Evolutionary conservation across 208 protist genomes (phyloP).

Genomic region (Angomonas ambiguus): DNA sequence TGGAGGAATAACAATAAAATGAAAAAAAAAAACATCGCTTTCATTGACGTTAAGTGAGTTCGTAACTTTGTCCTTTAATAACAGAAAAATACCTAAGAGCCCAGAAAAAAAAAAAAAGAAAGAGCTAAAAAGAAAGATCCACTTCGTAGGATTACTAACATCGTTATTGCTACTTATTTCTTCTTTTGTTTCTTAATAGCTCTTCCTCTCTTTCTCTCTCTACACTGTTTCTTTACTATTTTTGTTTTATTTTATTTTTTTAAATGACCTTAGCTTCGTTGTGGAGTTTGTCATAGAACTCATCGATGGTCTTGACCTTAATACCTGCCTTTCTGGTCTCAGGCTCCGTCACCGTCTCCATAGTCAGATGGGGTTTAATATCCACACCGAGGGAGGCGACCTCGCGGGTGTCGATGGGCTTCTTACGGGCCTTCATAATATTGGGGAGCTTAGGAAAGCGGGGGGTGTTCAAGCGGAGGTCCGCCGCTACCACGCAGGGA

Average conservation of each 20-base stretch:
- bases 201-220: constrained; percentile 9
- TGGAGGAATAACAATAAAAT: neutral
- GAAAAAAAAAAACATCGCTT: neutral
- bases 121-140: constrained; percentile 6
- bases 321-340: constrained; percentile 73
- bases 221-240: constrained; percentile 1
- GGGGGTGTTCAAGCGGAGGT: constrained; percentile 95
- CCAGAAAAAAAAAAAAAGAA: constrained; percentile 12
- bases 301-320: constrained; percentile 89
- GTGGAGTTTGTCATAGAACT: constrained; percentile 90
- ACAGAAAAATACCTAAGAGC: constrained; percentile 7
- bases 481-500: constrained; percentile 84
- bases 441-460: constrained; percentile 95
- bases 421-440: constrained; percentile 98
- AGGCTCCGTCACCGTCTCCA: constrained; percentile 78
- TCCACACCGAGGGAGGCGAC: constrained; percentile 81
- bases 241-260: neutral
- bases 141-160: too few relatives aligned
- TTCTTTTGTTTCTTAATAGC: neutral
- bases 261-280: constrained; percentile 90
- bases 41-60: too few relatives aligned
- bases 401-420: constrained; percentile 84
- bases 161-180: neutral
- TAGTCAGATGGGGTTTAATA: constrained; percentile 56
- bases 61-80: neutral